Conservation (phyloP, 192 early-diverging fungal species). For the Rhizoclosmatium globosum region DNA sequence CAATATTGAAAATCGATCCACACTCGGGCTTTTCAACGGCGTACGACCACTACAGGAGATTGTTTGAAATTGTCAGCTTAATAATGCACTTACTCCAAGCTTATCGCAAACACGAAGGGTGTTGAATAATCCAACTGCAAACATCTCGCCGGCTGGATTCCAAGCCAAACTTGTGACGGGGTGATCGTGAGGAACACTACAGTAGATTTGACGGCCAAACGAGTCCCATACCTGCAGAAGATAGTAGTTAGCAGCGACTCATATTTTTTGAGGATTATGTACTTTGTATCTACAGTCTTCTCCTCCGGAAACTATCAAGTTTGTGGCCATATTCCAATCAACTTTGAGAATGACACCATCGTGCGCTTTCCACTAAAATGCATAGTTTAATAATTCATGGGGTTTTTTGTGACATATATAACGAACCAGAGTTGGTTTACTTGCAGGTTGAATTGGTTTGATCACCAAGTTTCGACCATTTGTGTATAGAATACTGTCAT, state of each 20-base stretch:
- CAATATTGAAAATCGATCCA: slow-evolving; percentile 63
- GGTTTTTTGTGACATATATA: background rate
- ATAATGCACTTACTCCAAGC: slow-evolving; percentile 48
- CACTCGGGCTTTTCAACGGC: slow-evolving; percentile 56
- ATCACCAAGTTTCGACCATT: slow-evolving; percentile 64
- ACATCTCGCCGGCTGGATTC: slow-evolving; percentile 66
- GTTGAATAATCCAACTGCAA: slow-evolving; percentile 66
- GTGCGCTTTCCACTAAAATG: slow-evolving; percentile 65
- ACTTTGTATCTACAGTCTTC: slow-evolving; percentile 70
- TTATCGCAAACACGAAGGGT: slow-evolving; percentile 62
- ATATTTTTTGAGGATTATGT: slow-evolving; percentile 22
- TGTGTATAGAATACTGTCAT: slow-evolving; percentile 61
- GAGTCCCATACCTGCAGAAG: slow-evolving; percentile 60
- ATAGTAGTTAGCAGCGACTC: background rate
- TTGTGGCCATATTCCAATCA: slow-evolving; percentile 65
- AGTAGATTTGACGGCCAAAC: slow-evolving; percentile 63
- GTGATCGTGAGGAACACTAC: slow-evolving; percentile 56
- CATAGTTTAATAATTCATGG: background rate
- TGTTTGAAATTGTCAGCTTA: background rate
- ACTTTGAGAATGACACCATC: slow-evolving; percentile 64
- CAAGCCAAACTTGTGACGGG: slow-evolving; percentile 65
- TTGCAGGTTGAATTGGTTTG: slow-evolving; percentile 63
- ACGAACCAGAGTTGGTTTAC: slow-evolving; percentile 58
- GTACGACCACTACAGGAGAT: slow-evolving; percentile 56
- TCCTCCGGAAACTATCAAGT: slow-evolving; percentile 66